Evolutionary conservation across 768 basidiomycete species (phyloP), one percentile per base, ranked within the genome.

Genomic region (Russula compacta): DNA sequence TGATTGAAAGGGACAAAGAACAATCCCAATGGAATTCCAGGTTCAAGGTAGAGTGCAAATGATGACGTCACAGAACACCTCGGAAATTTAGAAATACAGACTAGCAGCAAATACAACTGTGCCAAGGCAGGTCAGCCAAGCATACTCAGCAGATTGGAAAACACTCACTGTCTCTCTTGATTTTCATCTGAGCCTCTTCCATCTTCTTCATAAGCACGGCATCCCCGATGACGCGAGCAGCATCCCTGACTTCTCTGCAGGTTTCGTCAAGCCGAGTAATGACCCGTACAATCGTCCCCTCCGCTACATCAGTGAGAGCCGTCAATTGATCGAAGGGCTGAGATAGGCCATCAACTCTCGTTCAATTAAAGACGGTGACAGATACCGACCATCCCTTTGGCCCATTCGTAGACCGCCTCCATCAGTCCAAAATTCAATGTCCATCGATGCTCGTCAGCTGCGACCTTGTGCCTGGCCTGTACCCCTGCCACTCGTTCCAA

Each of bases 371-470:
- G 60, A 53, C 50, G 35, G 6, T 38, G 49, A 36, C 44, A 38
- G 38, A 52, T 39, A 64, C 84, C 67, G 67, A 95, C 95, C 95
- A 95, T 98, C 56, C 97, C 97, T 72, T 89, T 92, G 0, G 97
- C 95, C 97, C 97, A 99, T 73, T 98, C 97, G 70, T 98, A 98
- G 7, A 98, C 97, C 1, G 95, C 97, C 70, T 99, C 95, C 9
- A 92, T 83, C 24, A 99, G 76, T 7, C 97, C 97, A 63, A 89
- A 88, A 72, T 97, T 98, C 67, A 95, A 82, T 60, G 77, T 83
- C 50, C 83, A 81, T 56, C 85, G 83, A 70, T 89, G 91, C 60
- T 85, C 90, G 67, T 89, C 89, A 33, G 81, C 83, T 53, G 84
- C 78, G 0, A 98, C 91, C 69, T 86, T 87, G 71, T 90, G 82